phyloP scores from a whole-genome alignment of 352 stramenopile genomes.

The Pythium vanterpoolii region DNA sequence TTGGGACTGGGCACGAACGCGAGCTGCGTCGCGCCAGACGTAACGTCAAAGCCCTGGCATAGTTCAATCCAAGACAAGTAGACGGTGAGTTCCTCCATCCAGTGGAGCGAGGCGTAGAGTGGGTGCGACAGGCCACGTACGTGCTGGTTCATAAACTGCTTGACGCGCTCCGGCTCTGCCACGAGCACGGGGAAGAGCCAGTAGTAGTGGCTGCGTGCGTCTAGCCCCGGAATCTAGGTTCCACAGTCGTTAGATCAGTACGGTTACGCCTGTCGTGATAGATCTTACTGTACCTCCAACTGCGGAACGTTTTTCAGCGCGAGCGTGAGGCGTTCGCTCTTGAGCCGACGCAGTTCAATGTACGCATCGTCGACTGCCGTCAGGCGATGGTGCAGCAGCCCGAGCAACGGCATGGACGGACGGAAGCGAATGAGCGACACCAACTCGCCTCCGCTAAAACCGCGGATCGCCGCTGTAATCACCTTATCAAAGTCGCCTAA shows the following conservation, averaged over 20 bases:
- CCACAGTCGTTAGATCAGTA: not conserved
- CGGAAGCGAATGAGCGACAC: constrained; percentile 74
- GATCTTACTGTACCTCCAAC: constrained; percentile 34
- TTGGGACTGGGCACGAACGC: constrained; percentile 59
- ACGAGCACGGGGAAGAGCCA: constrained; percentile 82
- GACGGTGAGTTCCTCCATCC: no score
- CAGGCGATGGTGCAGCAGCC: constrained; percentile 61
- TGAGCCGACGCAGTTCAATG: constrained; percentile 60
- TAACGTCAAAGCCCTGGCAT: constrained; percentile 87
- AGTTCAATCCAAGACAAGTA: no score
- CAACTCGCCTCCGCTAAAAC: constrained; percentile 74
- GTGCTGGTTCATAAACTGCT: constrained; percentile 69
- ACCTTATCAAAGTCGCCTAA: constrained; percentile 78
- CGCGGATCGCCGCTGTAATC: constrained; percentile 79
- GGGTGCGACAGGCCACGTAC: constrained; percentile 24
- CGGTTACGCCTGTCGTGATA: not conserved
- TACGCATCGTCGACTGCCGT: constrained; percentile 69
- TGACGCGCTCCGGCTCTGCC: constrained; percentile 44
- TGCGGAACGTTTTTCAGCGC: constrained; percentile 53
- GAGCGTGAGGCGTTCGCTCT: constrained; percentile 61
- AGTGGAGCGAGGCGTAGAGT: no score
- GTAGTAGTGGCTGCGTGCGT: constrained; percentile 69
- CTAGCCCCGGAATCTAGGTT: constrained; percentile 51
- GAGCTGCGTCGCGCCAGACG: constrained; percentile 67
- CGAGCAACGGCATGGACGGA: constrained; percentile 75